Percentiles rank a stretch among this genome's conserved stretches.
Conservation (phyloP, 352 stramenopile species). For the Phytophthora ramorum region DNA sequence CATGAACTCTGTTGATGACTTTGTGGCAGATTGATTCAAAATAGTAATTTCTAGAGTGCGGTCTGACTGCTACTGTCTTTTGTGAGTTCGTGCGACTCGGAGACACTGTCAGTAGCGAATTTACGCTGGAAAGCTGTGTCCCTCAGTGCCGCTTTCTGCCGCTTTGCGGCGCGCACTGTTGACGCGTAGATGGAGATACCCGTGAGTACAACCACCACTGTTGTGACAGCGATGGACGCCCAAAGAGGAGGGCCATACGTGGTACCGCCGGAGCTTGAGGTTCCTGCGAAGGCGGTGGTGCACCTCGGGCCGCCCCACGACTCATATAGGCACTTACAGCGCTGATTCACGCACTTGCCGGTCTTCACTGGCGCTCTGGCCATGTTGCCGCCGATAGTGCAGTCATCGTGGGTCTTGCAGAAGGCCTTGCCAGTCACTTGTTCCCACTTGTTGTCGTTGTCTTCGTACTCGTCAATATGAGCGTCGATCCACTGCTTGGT, state of each 20-base stretch:
- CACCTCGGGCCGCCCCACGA: conserved; percentile 53
- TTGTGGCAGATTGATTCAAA: too few species aligned
- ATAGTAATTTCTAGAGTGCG: not conserved
- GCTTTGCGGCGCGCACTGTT: conserved; percentile 9
- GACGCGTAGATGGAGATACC: conserved; percentile 23
- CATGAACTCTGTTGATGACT: too few species aligned
- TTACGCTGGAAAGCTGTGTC: conserved; percentile 14
- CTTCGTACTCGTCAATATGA: conserved; percentile 64
- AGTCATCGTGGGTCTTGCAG: conserved; percentile 54
- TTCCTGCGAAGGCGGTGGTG: conserved; percentile 19
- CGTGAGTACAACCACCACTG: conserved; percentile 3
- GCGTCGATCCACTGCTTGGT: conserved; percentile 66
- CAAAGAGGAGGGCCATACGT: conserved; percentile 24
- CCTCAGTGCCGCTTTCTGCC: conserved; percentile 19
- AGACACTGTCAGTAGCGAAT: conserved; percentile 4
- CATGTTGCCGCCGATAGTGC: conserved; percentile 42
- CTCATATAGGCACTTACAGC: conserved; percentile 50
- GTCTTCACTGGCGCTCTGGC: conserved; percentile 39
- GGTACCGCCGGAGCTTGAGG: conserved; percentile 10
- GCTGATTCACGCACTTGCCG: conserved; percentile 48
- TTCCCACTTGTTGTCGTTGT: conserved; percentile 50
- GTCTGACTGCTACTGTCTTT: conserved; percentile 8
- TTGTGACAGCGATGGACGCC: conserved; percentile 14
- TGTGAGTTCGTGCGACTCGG: conserved; percentile 7
- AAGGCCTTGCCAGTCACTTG: conserved; percentile 55